Evolutionary conservation across 768 basidiomycete species (phyloP).

Genomic region (Cubamyces sp.): DNA sequence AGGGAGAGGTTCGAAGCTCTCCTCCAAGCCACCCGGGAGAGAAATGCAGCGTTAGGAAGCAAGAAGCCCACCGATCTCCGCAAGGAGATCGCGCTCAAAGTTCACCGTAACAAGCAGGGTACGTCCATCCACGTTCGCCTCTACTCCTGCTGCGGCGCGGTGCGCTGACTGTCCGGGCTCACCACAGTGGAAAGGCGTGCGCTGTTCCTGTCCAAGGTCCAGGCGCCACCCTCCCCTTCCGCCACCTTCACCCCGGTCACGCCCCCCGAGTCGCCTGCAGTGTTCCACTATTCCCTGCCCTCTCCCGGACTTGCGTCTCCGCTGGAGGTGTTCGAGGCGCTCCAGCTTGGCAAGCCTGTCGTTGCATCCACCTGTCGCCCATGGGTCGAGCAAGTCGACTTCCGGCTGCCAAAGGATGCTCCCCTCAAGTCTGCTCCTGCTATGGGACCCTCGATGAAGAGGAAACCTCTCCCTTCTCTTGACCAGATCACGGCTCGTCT

Average conservation of each 20-base stretch:
- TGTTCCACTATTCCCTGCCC: constrained; percentile 70
- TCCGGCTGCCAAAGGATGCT: constrained; percentile 43
- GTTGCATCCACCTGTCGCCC: constrained; percentile 37
- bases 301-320: constrained; percentile 71
- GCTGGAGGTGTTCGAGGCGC: constrained; percentile 57
- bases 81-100: constrained; percentile 74
- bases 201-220: constrained; percentile 73
- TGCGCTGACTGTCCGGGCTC: constrained; percentile 6
- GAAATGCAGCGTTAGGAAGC: constrained; percentile 47
- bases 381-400: constrained; percentile 74
- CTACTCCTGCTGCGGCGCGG: neutral
- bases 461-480: constrained; percentile 60
- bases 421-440: constrained; percentile 25
- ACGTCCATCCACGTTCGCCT: constrained; percentile 33
- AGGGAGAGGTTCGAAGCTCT: constrained; percentile 65
- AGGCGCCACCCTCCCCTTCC: constrained; percentile 65
- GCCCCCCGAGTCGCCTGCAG: constrained; percentile 69
- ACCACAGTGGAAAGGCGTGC: constrained; percentile 60
- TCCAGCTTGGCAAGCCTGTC: constrained; percentile 32
- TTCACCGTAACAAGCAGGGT: constrained; percentile 78
- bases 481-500: constrained; percentile 76
- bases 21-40: constrained; percentile 62
- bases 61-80: constrained; percentile 63
- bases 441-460: constrained; percentile 7
- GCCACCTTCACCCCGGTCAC: constrained; percentile 63